Conservation (phyloP, 2,329 filamentous ascomycete species). For the Drechmeria coniospora region DNA sequence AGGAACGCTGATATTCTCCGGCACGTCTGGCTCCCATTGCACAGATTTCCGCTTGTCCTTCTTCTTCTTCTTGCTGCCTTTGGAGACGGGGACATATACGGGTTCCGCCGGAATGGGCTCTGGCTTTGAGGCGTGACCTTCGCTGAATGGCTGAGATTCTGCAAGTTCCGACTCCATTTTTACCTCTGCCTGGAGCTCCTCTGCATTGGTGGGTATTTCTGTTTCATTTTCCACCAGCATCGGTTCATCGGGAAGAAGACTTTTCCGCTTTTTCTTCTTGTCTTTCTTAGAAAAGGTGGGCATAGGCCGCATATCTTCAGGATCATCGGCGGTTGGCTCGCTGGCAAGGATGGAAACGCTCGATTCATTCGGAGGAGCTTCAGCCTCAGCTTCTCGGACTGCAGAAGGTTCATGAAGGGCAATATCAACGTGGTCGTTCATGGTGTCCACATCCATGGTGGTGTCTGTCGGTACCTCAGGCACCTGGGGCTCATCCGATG, state of each 20-base stretch:
- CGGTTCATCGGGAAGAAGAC: slow-evolving; percentile 5
- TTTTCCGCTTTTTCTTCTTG: slow-evolving; percentile 10
- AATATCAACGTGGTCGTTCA: too few relatives aligned
- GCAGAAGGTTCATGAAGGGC: too few relatives aligned
- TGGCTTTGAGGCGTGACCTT: neutral
- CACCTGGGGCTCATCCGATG: too few relatives aligned
- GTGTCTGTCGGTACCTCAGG: too few relatives aligned
- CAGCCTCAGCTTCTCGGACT: too few relatives aligned
- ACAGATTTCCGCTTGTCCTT: slow-evolving; percentile 8
- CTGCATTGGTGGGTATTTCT: neutral
- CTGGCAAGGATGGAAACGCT: too few relatives aligned
- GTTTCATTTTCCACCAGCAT: slow-evolving; percentile 4
- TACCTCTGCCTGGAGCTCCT: neutral
- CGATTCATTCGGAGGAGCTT: too few relatives aligned
- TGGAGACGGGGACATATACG: slow-evolving; percentile 1
- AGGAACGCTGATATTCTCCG: neutral
- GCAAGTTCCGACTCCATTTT: neutral
- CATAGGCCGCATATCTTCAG: slow-evolving; percentile 2
- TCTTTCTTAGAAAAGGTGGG: slow-evolving; percentile 2
- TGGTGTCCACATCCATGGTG: too few relatives aligned
- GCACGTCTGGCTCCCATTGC: slow-evolving; percentile 8
- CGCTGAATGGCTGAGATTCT: neutral
- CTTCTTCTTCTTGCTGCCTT: slow-evolving; percentile 5
- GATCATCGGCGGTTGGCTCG: neutral
- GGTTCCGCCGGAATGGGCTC: neutral